phyloP scores from a whole-genome alignment of 352 stramenopile genomes.

The Globisporangium echinulatum region DNA sequence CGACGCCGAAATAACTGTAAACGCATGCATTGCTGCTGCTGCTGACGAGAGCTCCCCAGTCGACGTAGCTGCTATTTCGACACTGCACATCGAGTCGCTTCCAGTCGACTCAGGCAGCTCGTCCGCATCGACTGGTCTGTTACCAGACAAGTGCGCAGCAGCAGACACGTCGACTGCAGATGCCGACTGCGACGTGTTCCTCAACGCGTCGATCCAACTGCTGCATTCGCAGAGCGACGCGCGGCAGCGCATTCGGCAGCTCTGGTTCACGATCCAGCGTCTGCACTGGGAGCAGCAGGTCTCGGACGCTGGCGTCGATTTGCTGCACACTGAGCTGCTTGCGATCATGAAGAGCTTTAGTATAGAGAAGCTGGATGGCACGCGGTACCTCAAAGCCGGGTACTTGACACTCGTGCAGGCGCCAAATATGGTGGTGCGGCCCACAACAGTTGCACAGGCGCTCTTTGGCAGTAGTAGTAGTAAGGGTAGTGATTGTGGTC shows the following conservation, averaged over 20 bases:
- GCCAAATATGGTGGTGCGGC: slow-evolving; percentile 11
- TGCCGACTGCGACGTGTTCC: slow-evolving; percentile 27
- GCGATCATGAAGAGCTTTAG: slow-evolving; percentile 36
- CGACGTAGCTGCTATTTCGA: no score
- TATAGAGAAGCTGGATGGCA: slow-evolving; percentile 54
- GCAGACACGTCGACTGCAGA: not conserved
- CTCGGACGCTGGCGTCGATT: slow-evolving; percentile 24
- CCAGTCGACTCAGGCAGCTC: no score
- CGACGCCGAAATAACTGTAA: no score
- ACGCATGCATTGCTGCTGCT: no score
- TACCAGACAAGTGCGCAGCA: not conserved
- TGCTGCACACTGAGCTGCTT: slow-evolving; percentile 29
- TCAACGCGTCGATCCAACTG: slow-evolving; percentile 59
- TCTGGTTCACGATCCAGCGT: slow-evolving; percentile 57
- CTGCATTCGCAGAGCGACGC: slow-evolving; percentile 56
- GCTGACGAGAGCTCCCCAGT: no score
- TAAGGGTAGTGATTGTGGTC: not conserved
- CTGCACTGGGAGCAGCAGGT: slow-evolving; percentile 39
- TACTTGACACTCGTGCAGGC: slow-evolving; percentile 46
- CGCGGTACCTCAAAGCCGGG: slow-evolving; percentile 34
- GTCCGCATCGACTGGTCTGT: no score
- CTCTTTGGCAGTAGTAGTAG: slow-evolving; percentile 20
- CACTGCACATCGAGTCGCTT: no score
- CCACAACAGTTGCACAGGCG: slow-evolving; percentile 18
- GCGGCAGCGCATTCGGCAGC: slow-evolving; percentile 44